Conservation (phyloP, 2,329 filamentous ascomycete species). For the Peltaster fructicola region DNA sequence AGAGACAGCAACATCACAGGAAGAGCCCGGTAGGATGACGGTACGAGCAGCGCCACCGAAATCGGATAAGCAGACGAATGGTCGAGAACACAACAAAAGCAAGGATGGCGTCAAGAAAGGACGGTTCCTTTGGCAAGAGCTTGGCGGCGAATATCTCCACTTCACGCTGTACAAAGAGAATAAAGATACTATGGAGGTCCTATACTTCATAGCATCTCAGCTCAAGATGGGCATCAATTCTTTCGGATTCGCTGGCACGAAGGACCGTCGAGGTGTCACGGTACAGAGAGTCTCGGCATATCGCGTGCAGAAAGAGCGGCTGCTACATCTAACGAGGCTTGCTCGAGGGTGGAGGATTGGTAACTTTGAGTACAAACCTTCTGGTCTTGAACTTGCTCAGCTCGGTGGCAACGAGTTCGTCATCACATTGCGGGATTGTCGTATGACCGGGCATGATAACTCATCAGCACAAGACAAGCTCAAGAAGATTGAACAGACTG, state of each 20-base stretch:
- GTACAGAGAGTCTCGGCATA: slow-evolving; percentile 61
- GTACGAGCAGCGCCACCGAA: slow-evolving; percentile 30
- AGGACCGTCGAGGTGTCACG: slow-evolving; percentile 75
- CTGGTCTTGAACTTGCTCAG: slow-evolving; percentile 64
- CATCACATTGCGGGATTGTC: slow-evolving; percentile 76
- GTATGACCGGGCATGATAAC: slow-evolving; percentile 34
- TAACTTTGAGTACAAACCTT: slow-evolving; percentile 59
- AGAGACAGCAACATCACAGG: slow-evolving; percentile 58
- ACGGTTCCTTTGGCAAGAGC: slow-evolving; percentile 43
- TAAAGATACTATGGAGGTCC: slow-evolving; percentile 85
- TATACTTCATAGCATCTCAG: slow-evolving; percentile 57
- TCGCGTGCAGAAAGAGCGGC: slow-evolving; percentile 40
- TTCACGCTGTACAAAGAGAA: slow-evolving; percentile 95
- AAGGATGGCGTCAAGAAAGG: slow-evolving; percentile 16
- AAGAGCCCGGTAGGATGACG: slow-evolving; percentile 50
- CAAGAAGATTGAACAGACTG: slow-evolving; percentile 31
- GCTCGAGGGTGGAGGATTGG: slow-evolving; percentile 50
- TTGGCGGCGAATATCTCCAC: slow-evolving; percentile 67
- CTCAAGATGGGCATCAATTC: slow-evolving; percentile 51
- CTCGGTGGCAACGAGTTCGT: slow-evolving; percentile 81
- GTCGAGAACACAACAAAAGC: slow-evolving; percentile 5
- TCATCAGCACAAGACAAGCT: slow-evolving; percentile 18
- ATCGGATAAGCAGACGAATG: slow-evolving; percentile 5
- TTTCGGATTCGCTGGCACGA: slow-evolving; percentile 74
- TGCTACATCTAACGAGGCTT: slow-evolving; percentile 45